These are phyloP conservation scores for Yamadazyma trypodendri DNA, from an alignment of 1,139 yeast species.

Conservation along the genomic window DNA sequence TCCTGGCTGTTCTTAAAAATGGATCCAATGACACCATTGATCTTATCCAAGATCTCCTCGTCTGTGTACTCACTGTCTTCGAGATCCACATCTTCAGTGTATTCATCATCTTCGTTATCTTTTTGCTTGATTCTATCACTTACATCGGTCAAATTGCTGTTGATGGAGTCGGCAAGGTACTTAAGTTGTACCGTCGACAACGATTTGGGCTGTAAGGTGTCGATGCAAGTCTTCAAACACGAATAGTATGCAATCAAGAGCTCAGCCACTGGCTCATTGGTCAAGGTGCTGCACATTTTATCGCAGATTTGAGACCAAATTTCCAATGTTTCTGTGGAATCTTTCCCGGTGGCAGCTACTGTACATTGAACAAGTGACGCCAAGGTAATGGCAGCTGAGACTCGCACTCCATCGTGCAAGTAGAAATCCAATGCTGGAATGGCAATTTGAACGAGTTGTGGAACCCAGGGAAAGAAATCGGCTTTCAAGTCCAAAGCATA, in stretches of 20 bases:
- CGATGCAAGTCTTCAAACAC: conserved; percentile 67
- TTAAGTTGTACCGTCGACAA: conserved; percentile 59
- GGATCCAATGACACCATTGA: conserved; percentile 73
- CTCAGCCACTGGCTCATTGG: conserved; percentile 82
- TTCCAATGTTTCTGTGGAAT: conserved; percentile 56
- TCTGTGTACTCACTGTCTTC: conserved; percentile 86
- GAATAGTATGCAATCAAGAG: conserved; percentile 75
- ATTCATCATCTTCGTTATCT: conserved; percentile 63
- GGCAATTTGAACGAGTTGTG: conserved; percentile 78
- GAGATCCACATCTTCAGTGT: conserved; percentile 71
- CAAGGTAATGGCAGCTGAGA: conserved; percentile 80
- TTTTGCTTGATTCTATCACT: conserved; percentile 72
- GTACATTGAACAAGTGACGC: conserved; percentile 74
- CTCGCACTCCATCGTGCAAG: conserved; percentile 92
- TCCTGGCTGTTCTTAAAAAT: conserved; percentile 65
- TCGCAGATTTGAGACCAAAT: conserved; percentile 74
- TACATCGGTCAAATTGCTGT: conserved; percentile 63
- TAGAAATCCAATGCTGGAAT: conserved; percentile 89
- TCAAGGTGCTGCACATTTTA: conserved; percentile 66
- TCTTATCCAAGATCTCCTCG: conserved; percentile 84
- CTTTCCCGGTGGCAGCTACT: conserved; percentile 59
- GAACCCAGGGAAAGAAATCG: conserved; percentile 79
- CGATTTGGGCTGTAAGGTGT: conserved; percentile 61
- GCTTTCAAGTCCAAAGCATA: conserved; percentile 85
- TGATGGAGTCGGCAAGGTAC: conserved; percentile 59